A percentile compares a stretch with the other conserved stretches of the same genome.
Conservation (phyloP, 441 rosid species). For the Euphorbia neoarborescens region DNA sequence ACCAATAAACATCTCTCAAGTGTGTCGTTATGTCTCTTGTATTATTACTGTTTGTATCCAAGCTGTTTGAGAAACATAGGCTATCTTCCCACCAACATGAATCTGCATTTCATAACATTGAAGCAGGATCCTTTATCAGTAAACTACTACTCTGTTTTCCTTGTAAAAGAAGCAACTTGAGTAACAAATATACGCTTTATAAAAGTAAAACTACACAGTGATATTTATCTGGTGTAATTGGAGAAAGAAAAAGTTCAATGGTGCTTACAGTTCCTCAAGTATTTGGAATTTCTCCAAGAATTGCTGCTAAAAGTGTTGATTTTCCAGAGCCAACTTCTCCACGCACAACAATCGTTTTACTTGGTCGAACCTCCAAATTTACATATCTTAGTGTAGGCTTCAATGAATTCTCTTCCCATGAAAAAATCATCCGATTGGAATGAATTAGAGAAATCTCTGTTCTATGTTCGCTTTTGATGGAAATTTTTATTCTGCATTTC, state of each 20-base stretch:
- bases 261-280: constrained; percentile 61
- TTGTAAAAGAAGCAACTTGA: background rate
- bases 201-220: background rate
- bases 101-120: constrained; percentile 38
- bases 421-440: constrained; percentile 59
- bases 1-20: constrained; percentile 73
- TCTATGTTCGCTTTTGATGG: constrained; percentile 32
- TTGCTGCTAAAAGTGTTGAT: constrained; percentile 78
- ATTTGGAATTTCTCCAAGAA: constrained; percentile 81
- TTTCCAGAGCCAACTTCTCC: constrained; percentile 99
- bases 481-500: constrained; percentile 57
- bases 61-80: constrained; percentile 91
- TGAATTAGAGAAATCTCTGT: constrained; percentile 28
- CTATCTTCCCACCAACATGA: constrained; percentile 63
- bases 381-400: constrained; percentile 60
- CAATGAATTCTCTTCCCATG: constrained; percentile 61
- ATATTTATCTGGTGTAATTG: background rate
- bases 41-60: constrained; percentile 95
- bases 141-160: background rate
- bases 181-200: background rate
- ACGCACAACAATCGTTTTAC: constrained; percentile 79
- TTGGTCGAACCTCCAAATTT: constrained; percentile 45
- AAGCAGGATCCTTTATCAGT: background rate
- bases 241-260: constrained; percentile 6
- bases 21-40: constrained; percentile 71